These are phyloP conservation scores for Lentinula aciculospora DNA, from an alignment of 768 basidiomycete species.

Conservation along the genomic window DNA sequence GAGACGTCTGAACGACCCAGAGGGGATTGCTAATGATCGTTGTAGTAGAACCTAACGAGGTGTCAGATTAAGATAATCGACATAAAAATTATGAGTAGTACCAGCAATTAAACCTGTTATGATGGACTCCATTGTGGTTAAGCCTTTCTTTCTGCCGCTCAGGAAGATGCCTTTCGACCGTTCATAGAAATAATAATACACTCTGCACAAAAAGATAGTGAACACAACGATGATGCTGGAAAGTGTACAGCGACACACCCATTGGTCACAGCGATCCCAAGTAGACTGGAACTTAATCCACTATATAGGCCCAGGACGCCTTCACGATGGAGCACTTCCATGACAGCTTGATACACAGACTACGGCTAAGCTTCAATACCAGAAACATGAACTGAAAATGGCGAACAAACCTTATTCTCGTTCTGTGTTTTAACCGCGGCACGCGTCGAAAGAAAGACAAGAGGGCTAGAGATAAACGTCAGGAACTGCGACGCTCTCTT, in stretches of 20 bases:
- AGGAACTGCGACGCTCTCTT: neutral
- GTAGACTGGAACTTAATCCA: slow-evolving; percentile 79
- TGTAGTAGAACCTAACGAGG: slow-evolving; percentile 69
- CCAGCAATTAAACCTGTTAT: slow-evolving; percentile 85
- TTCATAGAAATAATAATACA: slow-evolving; percentile 93
- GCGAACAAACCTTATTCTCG: slow-evolving; percentile 56
- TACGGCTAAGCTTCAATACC: slow-evolving; percentile 19
- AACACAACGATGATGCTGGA: neutral
- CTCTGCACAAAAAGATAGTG: slow-evolving; percentile 34
- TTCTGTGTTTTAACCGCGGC: slow-evolving; percentile 87
- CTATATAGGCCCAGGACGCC: slow-evolving; percentile 82
- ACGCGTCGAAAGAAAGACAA: slow-evolving; percentile 88
- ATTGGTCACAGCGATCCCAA: slow-evolving; percentile 92
- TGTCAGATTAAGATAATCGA: neutral
- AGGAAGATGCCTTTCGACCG: slow-evolving; percentile 55
- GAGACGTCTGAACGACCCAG: slow-evolving; percentile 94
- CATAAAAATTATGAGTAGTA: slow-evolving; percentile 18
- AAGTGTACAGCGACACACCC: slow-evolving; percentile 42
- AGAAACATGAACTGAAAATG: slow-evolving; percentile 3
- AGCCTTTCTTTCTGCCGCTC: slow-evolving; percentile 50
- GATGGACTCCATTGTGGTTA: slow-evolving; percentile 87
- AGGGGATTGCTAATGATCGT: slow-evolving; percentile 89
- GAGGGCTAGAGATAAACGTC: slow-evolving; percentile 52
- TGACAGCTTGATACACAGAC: slow-evolving; percentile 60
- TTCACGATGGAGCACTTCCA: slow-evolving; percentile 79